These are phyloP conservation scores for Abrus precatorius DNA, from an alignment of 306 rosid genomes.

Conservation along the genomic window DNA sequence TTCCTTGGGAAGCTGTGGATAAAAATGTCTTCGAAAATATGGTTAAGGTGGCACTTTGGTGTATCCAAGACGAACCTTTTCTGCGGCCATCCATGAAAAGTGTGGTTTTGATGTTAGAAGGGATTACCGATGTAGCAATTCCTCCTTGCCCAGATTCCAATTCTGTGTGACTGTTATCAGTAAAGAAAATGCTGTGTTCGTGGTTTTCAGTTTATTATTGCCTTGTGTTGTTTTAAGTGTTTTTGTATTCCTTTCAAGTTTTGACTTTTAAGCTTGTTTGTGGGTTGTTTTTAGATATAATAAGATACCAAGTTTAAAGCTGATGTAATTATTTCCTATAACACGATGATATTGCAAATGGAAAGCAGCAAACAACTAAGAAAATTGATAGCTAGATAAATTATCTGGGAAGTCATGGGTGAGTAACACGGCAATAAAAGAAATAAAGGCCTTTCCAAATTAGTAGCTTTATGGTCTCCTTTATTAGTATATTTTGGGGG, in stretches of 20 bases:
- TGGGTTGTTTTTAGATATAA: neutral
- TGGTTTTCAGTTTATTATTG: neutral
- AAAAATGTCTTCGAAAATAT: conserved; percentile 39
- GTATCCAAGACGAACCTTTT: conserved; percentile 54
- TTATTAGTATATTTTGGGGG: too few species aligned
- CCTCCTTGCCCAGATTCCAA: conserved; percentile 53
- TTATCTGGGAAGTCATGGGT: too few species aligned
- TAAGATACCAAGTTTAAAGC: neutral
- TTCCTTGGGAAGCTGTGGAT: conserved; percentile 40
- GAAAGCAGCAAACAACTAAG: too few species aligned
- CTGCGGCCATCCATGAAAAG: conserved; percentile 60
- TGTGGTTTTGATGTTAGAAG: conserved; percentile 55
- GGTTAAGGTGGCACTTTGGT: conserved; percentile 57
- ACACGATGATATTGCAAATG: too few species aligned
- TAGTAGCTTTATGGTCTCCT: too few species aligned
- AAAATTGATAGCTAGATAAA: too few species aligned
- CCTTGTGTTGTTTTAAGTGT: neutral
- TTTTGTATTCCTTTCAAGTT: neutral
- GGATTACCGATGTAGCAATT: conserved; percentile 46
- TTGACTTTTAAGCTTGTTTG: neutral
- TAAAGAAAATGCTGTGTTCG: too few species aligned
- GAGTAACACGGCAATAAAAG: too few species aligned
- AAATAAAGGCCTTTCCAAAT: too few species aligned
- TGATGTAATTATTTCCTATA: neutral
- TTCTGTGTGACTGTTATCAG: neutral